Conservation (phyloP, 192 early-diverging fungal species). For the Lobosporangium transversale region DNA sequence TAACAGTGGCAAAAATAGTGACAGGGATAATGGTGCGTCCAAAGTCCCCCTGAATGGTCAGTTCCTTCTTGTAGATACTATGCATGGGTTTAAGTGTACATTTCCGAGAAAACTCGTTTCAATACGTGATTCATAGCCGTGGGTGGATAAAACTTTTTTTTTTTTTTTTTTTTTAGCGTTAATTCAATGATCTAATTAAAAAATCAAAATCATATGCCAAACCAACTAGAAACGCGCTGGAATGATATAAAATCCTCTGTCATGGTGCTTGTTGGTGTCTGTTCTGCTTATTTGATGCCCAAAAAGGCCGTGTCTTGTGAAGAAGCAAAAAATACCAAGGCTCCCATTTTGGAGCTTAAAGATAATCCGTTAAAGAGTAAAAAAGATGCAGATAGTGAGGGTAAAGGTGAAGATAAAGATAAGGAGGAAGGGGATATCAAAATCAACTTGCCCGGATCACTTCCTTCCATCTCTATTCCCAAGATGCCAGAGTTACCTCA, state of each 20-base stretch:
- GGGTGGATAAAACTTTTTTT: too few relatives aligned
- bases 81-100: too few relatives aligned
- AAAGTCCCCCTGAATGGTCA: constrained; percentile 10
- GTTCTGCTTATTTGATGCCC: constrained; percentile 24
- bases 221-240: constrained; percentile 38
- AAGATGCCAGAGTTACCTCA: constrained; percentile 25
- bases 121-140: too few relatives aligned
- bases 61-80: too few relatives aligned
- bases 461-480: constrained; percentile 38
- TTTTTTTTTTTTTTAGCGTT: too few relatives aligned
- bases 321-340: constrained; percentile 7
- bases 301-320: constrained; percentile 17
- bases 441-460: constrained; percentile 39
- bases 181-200: too few relatives aligned
- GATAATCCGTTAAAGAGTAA: constrained; percentile 6
- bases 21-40: not conserved
- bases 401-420: constrained; percentile 5
- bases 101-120: too few relatives aligned
- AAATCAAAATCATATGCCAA: too few relatives aligned
- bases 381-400: not conserved
- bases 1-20: not conserved
- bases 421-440: not conserved
- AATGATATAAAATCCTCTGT: constrained; percentile 32
- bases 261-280: constrained; percentile 13
- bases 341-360: constrained; percentile 29